Evolutionary conservation across 768 basidiomycete genomes (phyloP).

Genomic region (Xanthoconium purpureum): DNA sequence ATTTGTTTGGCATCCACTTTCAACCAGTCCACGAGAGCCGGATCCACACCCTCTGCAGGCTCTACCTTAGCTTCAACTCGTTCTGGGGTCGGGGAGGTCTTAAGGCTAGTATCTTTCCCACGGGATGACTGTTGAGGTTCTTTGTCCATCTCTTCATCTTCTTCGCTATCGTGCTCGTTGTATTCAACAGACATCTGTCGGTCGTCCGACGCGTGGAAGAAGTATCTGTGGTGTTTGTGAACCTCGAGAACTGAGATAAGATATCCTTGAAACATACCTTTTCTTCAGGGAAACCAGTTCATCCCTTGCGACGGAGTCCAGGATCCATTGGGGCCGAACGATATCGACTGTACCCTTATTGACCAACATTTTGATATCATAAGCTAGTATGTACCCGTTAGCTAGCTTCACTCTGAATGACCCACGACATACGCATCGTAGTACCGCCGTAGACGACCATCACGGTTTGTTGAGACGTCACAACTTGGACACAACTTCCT

Average conservation of each 20-base stretch:
- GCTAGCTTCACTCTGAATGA: not conserved
- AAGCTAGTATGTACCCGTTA: slow-evolving; percentile 42
- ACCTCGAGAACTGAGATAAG: not conserved
- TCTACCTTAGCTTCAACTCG: slow-evolving; percentile 20
- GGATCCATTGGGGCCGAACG: slow-evolving; percentile 78
- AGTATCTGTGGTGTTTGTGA: slow-evolving; percentile 50
- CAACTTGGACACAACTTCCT: slow-evolving; percentile 60
- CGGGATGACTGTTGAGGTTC: slow-evolving; percentile 4
- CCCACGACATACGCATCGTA: slow-evolving; percentile 54
- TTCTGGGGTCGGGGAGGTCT: not conserved
- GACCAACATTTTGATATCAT: slow-evolving; percentile 67
- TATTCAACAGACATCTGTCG: slow-evolving; percentile 54
- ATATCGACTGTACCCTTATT: slow-evolving; percentile 70
- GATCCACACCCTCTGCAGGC: slow-evolving; percentile 40
- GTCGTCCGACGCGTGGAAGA: slow-evolving; percentile 66
- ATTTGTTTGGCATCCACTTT: slow-evolving; percentile 42
- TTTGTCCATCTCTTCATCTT: slow-evolving; percentile 29
- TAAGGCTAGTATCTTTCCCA: slow-evolving; percentile 16
- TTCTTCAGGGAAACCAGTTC: slow-evolving; percentile 59
- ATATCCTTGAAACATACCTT: slow-evolving; percentile 44
- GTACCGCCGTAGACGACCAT: slow-evolving; percentile 69
- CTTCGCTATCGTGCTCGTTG: slow-evolving; percentile 37
- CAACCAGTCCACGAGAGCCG: slow-evolving; percentile 59
- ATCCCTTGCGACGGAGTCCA: slow-evolving; percentile 65
- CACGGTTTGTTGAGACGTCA: slow-evolving; percentile 49